phyloP scores from a whole-genome alignment of 441 rosid species.

The Bocquillonia castaneifolia region DNA sequence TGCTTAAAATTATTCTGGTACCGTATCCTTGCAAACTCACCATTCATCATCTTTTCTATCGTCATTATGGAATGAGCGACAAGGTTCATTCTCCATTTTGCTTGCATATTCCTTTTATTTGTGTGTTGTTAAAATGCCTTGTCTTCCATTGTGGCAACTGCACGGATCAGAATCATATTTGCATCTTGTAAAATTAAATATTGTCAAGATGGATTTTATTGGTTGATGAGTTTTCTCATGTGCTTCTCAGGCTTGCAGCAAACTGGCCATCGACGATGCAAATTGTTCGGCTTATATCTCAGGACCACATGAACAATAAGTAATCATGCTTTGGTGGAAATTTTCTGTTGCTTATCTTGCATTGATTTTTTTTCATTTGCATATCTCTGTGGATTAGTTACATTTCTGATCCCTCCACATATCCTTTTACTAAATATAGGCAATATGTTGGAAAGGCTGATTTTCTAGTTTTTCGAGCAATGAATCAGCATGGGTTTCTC shows the following conservation, averaged over 20 bases:
- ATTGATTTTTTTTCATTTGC: slow-evolving; percentile 9
- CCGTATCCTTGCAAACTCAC: background rate
- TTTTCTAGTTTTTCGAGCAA: slow-evolving; percentile 90
- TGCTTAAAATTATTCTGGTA: background rate
- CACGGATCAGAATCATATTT: background rate
- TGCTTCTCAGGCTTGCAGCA: slow-evolving; percentile 78
- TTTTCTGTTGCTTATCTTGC: slow-evolving; percentile 18
- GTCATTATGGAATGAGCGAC: background rate
- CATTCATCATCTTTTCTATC: background rate
- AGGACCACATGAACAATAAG: slow-evolving; percentile 98
- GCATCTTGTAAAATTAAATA: background rate
- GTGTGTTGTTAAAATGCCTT: background rate
- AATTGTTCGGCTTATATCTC: slow-evolving; percentile 92
- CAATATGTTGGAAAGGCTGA: slow-evolving; percentile 96
- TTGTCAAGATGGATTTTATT: slow-evolving; percentile 7
- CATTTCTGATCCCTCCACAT: slow-evolving; percentile 1
- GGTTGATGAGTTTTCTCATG: slow-evolving; percentile 20
- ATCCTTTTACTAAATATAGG: slow-evolving; percentile 37
- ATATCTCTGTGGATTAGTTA: slow-evolving; percentile 2
- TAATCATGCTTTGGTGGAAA: slow-evolving; percentile 33
- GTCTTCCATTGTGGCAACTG: background rate
- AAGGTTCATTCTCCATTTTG: background rate
- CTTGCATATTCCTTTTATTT: background rate
- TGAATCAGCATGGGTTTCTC: slow-evolving; percentile 95
- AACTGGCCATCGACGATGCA: slow-evolving; percentile 98